A percentile compares a stretch with the other conserved stretches of the same genome.
These are phyloP conservation scores for Annulohypoxylon maeteangense DNA, from an alignment of 495 filamentous ascomycete genomes.

Conservation along the genomic window DNA sequence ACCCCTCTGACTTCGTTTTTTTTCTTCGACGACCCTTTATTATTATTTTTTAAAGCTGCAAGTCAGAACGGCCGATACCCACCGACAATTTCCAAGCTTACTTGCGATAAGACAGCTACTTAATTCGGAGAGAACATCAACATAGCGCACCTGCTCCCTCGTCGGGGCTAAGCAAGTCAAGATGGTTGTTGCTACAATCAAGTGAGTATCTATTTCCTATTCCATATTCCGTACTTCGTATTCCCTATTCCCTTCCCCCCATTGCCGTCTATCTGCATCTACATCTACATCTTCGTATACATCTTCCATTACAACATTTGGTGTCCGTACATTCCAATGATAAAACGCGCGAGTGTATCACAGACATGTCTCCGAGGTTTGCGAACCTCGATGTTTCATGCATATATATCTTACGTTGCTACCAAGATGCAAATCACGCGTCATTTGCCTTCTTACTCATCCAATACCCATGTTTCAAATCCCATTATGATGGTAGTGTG, in stretches of 20 bases:
- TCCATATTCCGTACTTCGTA: no score
- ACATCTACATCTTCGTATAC: background rate
- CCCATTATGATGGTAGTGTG: background rate
- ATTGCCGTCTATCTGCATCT: constrained; percentile 6
- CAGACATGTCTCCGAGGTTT: constrained; percentile 16
- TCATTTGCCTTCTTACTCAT: constrained; percentile 10
- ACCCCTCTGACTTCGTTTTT: constrained; percentile 38
- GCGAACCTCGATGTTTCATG: constrained; percentile 38
- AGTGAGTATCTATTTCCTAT: constrained; percentile 64
- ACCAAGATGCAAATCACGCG: constrained; percentile 25
- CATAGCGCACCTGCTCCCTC: constrained; percentile 39
- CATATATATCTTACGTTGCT: constrained; percentile 8
- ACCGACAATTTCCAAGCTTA: constrained; percentile 35
- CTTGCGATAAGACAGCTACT: constrained; percentile 45
- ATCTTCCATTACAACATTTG: constrained; percentile 2
- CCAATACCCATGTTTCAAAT: constrained; percentile 1
- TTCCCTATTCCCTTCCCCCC: background rate
- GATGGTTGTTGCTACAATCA: constrained; percentile 88
- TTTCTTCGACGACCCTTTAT: background rate
- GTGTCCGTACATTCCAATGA: background rate
- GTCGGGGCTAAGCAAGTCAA: constrained; percentile 53
- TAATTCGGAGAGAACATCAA: constrained; percentile 26
- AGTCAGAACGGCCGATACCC: constrained; percentile 43
- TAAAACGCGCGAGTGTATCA: constrained; percentile 31
- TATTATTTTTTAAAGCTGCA: constrained; percentile 23